A percentile compares a stretch with the other conserved stretches of the same genome.
phyloP scores from a whole-genome alignment of 2,329 filamentous ascomycete genomes.

The Colletotrichum truncatum region DNA sequence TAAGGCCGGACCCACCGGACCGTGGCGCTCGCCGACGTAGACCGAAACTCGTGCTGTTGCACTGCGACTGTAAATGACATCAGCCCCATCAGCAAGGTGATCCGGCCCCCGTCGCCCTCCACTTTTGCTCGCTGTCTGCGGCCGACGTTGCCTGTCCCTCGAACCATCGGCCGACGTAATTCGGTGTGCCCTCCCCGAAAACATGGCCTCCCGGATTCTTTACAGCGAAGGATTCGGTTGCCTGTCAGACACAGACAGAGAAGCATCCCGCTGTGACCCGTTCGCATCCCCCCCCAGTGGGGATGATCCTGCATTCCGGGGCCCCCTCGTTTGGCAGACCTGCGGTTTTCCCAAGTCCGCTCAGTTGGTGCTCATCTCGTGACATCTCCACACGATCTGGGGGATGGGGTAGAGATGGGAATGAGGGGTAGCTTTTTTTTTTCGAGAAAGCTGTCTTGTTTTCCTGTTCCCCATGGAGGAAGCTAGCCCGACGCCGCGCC shows the following conservation, averaged over 20 bases:
- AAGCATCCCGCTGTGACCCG: conserved; percentile 9
- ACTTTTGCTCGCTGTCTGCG: conserved; percentile 21
- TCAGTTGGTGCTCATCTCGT: conserved; percentile 28
- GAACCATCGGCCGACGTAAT: conserved; percentile 11
- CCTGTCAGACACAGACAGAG: neutral
- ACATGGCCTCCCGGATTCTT: conserved; percentile 12
- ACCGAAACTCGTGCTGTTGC: conserved; percentile 21
- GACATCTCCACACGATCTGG: conserved; percentile 31
- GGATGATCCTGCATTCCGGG: conserved; percentile 23
- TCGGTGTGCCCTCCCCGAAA: conserved; percentile 22
- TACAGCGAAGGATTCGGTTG: conserved; percentile 12
- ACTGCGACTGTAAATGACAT: conserved; percentile 26
- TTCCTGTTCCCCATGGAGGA: conserved; percentile 23
- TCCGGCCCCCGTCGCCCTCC: conserved; percentile 14
- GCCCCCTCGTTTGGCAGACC: conserved; percentile 22
- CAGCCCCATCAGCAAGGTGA: conserved; percentile 13
- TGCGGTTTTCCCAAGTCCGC: conserved; percentile 22
- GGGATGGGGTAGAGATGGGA: conserved; percentile 26
- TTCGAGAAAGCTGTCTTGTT: conserved; percentile 19
- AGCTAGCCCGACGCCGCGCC: conserved; percentile 27
- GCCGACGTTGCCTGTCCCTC: conserved; percentile 15
- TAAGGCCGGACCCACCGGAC: conserved; percentile 28
- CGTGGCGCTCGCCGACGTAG: conserved; percentile 27
- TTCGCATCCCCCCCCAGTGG: conserved; percentile 25
- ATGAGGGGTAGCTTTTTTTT: conserved; percentile 31